Evolutionary conservation across 331 rosid genomes (phyloP).

Genomic region (Malus hybrid): DNA sequence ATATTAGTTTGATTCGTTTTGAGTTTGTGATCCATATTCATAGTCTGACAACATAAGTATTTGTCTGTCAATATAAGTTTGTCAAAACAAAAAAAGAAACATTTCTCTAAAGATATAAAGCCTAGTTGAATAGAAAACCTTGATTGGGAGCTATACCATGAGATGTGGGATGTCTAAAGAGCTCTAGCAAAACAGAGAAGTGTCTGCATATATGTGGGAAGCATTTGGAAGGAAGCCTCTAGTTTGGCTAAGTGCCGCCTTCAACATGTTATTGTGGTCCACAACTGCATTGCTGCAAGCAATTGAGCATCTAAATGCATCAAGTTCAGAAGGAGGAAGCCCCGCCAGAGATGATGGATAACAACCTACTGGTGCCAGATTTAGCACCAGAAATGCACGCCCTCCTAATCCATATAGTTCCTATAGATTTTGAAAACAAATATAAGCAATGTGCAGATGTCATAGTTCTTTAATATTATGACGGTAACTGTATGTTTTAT

Average conservation of each 20-base stretch:
- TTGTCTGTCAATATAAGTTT: too few relatives aligned
- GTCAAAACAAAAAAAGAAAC: too few relatives aligned
- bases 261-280: conserved; percentile 49
- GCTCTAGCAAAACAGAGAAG: conserved; percentile 47
- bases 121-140: neutral
- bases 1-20: too few relatives aligned
- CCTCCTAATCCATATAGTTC: conserved; percentile 42
- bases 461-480: neutral
- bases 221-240: conserved; percentile 28
- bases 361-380: conserved; percentile 50
- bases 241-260: conserved; percentile 23
- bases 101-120: too few relatives aligned
- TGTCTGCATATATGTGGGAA: conserved; percentile 53
- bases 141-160: conserved; percentile 34
- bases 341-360: conserved; percentile 41
- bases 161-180: conserved; percentile 49
- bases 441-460: neutral
- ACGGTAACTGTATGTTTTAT: too few relatives aligned
- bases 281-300: conserved; percentile 56
- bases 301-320: conserved; percentile 56
- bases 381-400: conserved; percentile 34
- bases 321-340: conserved; percentile 55
- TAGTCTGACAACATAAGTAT: neutral
- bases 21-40: too few relatives aligned
- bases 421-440: neutral